Base-by-base conservation (phyloP, 768 basidiomycete genomes). In the Pulveroboletus sp. region DNA sequence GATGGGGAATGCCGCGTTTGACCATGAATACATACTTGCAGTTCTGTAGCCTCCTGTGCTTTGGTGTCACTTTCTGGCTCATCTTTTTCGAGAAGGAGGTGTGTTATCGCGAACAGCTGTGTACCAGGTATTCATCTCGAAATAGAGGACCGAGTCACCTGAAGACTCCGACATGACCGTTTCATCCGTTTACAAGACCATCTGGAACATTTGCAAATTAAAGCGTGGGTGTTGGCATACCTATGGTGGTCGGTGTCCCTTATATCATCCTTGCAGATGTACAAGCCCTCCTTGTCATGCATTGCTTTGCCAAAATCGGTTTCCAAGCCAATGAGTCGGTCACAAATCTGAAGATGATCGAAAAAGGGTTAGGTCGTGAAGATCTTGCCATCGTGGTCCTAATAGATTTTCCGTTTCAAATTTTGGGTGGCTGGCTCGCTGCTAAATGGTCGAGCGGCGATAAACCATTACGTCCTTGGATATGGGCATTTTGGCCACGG, bases 371-470 rank as follows among this genome's bases (percentile, higher is more conserved):
- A 47, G 87, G 84, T 51, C 86, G 93, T 36, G 96, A 98, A 73
- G 96, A 99, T 60, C 77, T 98, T 35, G 93, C 96, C n/a, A 76
- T 93, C 14, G 87, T 92, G 4, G 94, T 95, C 39, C 81, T 98
- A 35, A 86, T 98, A 56, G 96, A 99, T 69, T 97, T 98, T 59
- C 96, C 96, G 2, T 95, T 96, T 71, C 94, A 98, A 73, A 92
- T 99, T 44, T 63, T 89, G 49, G 93, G 91, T 18, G 95, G 95
- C 6, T 98, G 89, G 86, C 73, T 95, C 24, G 92, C 94, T 1
- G 95, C 92, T 4, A 84, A 83, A 57, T 97, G 93, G 92, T 86
- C 91, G 6, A 75, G 79, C 47, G 91, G 92, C 13, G 83, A 86
- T 42, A 78, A 74, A 48, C 86, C 89, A 33, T 74, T 93, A 35